Percentiles rank a stretch among this genome's conserved stretches.
phyloP scores from a whole-genome alignment of 1,284 basidiomycete genomes.

The Ceratobasidium sp. region DNA sequence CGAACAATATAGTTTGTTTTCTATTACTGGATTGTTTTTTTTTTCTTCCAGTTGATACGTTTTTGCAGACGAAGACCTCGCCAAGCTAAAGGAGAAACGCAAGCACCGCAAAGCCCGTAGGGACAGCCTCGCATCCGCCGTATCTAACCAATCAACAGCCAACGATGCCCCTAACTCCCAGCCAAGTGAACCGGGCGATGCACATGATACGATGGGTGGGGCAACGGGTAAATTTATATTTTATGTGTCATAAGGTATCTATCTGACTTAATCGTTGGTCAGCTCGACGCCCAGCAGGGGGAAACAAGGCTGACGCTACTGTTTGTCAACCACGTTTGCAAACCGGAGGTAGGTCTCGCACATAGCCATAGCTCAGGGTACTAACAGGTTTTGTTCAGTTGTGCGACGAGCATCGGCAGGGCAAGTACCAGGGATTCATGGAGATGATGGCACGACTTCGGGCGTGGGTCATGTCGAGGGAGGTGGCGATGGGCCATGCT shows the following conservation, averaged over 20 bases:
- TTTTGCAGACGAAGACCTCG: neutral
- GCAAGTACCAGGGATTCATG: neutral
- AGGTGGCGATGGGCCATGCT: neutral
- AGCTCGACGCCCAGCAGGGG: neutral
- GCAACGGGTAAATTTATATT: neutral
- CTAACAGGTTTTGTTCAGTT: neutral
- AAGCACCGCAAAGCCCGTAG: neutral
- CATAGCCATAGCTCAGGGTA: neutral
- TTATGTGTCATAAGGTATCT: neutral
- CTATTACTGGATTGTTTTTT: neutral
- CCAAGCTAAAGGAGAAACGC: neutral
- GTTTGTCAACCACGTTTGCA: neutral
- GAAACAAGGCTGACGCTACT: neutral
- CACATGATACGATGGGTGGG: neutral
- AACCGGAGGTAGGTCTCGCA: neutral
- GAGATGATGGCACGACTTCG: neutral
- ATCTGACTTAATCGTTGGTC: neutral
- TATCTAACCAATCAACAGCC: neutral
- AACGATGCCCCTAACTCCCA: neutral
- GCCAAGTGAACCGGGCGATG: neutral
- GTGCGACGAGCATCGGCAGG: neutral
- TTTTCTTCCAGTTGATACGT: neutral
- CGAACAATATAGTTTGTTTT: neutral
- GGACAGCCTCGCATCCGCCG: neutral
- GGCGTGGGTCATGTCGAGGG: conserved; percentile 1